Evolutionary conservation across 169 alveolate genomes (phyloP), one percentile per base, ranked within the genome.

Genomic region (Plasmodium gallinaceum): DNA sequence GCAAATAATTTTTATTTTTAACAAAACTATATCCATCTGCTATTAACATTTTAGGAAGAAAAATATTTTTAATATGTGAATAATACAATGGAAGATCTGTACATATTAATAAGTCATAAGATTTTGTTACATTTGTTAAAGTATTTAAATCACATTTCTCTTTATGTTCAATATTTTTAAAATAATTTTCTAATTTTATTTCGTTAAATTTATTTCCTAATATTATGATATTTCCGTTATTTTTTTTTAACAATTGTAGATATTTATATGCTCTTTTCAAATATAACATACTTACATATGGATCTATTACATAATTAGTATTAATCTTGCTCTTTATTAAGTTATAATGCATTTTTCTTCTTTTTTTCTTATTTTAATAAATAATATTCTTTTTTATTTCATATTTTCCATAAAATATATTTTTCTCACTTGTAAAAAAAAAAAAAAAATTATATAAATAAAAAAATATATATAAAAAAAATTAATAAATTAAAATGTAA

Each of bases 71-170:
- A 61, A 94, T 73, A 62, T 92, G 83, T 14, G 88, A 66, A 22
- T 93, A 94, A 87, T 90, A 94, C 20, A 92, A 87, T 9, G 88
- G 88, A 14, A 94, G 88, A 92, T 94, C 96, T 12, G 94, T 92
- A 52, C 96, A 94, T 20, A 94, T 76, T 0, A 94, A 85, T 61
- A 94, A 71, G 62, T 94, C 96, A 85, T 32, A 92, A 61, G 46
- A 76, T 52, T 68, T 88, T 20, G 96, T 70, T 14, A 93, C 92
- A 83, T 92, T 88, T 10, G 94, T 88, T 54, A 94, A 48, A 5
- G 51, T 43, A 22, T 89, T 93, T 8, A 94, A 87, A 32, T 92
- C 88, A 5, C 92, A 75, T n/a, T 20, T 39, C 22, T 74, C 80
- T 39, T 60, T 60, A 16, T 78, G 68, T 22, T 66, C 66, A 7